A percentile compares a stretch with the other conserved stretches of the same genome.
These are phyloP conservation scores for Penicillium samsonianum DNA, from an alignment of 495 filamentous ascomycete genomes.

Conservation along the genomic window DNA sequence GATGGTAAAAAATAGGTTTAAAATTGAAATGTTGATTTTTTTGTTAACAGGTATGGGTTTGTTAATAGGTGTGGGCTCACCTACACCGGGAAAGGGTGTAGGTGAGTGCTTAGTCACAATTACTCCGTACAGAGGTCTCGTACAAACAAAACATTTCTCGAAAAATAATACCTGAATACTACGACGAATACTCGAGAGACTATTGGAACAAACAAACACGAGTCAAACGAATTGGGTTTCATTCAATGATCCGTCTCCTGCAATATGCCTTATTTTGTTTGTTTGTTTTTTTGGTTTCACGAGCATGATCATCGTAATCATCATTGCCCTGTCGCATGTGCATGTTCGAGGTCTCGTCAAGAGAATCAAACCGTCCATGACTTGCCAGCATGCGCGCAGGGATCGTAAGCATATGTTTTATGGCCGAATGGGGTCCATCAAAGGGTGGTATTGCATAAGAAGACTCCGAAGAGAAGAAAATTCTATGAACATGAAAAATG, in stretches of 20 bases:
- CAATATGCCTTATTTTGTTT: conserved; percentile 1
- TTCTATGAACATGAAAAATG: conserved; percentile 16
- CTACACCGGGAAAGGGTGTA: too few species aligned
- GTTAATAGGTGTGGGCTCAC: too few species aligned
- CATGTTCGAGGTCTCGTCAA: conserved; percentile 12
- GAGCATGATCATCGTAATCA: conserved; percentile 11
- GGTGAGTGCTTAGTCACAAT: too few species aligned
- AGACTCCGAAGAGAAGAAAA: conserved; percentile 9
- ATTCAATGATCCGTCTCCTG: conserved; percentile 4
- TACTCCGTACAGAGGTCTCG: too few species aligned
- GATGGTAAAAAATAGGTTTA: too few species aligned
- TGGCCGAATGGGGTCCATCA: conserved; percentile 13
- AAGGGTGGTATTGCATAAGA: conserved; percentile 14
- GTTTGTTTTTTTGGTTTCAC: conserved; percentile 3
- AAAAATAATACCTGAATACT: background rate
- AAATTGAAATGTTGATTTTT: too few species aligned
- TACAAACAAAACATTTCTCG: background rate
- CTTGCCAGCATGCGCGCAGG: conserved; percentile 11
- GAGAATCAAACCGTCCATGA: conserved; percentile 3
- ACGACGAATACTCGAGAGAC: background rate
- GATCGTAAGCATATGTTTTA: conserved; percentile 3
- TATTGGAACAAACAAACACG: background rate
- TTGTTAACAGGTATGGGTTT: too few species aligned
- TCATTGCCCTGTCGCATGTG: conserved; percentile 9
- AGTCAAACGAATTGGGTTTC: conserved; percentile 2